Evolutionary conservation across 352 stramenopile species (phyloP).

Genomic region (Phytophthora macrochlamydospora): DNA sequence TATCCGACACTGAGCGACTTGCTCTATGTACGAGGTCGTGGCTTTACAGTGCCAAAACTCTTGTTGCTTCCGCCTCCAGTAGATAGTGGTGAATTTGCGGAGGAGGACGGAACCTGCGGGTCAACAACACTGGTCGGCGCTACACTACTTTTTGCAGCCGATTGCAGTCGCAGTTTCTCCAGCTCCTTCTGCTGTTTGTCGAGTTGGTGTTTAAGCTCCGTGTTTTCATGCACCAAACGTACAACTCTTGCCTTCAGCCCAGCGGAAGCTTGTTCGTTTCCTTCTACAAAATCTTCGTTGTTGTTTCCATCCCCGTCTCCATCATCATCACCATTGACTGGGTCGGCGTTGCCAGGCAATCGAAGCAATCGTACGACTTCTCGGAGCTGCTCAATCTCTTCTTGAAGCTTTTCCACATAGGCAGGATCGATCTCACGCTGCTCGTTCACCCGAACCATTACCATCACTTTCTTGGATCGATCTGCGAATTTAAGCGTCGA

Average conservation of each 20-base stretch:
- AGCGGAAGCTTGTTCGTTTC: constrained; percentile 2
- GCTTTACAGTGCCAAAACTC: constrained; percentile 9
- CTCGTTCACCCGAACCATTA: constrained; percentile 85
- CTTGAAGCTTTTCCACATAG: constrained; percentile 88
- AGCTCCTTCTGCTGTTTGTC: constrained; percentile 68
- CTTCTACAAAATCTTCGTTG: constrained; percentile 27
- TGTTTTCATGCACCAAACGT: constrained; percentile 68
- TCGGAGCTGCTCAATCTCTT: constrained; percentile 83
- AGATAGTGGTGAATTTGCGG: constrained; percentile 14
- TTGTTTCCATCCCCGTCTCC: constrained; percentile 16
- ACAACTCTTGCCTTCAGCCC: constrained; percentile 48
- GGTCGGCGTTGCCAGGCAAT: constrained; percentile 12
- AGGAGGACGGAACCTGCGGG: constrained; percentile 22
- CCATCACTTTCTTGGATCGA: constrained; percentile 91
- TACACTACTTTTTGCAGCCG: constrained; percentile 5
- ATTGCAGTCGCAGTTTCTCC: constrained; percentile 42
- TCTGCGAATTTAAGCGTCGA: constrained; percentile 95
- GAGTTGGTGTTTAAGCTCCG: constrained; percentile 62
- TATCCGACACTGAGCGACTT: background rate
- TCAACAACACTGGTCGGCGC: constrained; percentile 12
- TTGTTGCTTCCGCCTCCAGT: constrained; percentile 9
- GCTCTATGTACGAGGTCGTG: constrained; percentile 36
- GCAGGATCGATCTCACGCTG: constrained; percentile 84
- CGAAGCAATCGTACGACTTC: constrained; percentile 59
- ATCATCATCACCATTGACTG: constrained; percentile 7